These are phyloP conservation scores for Linderniella brevidens DNA, from an alignment of 257 asterid genomes.

Conservation along the genomic window DNA sequence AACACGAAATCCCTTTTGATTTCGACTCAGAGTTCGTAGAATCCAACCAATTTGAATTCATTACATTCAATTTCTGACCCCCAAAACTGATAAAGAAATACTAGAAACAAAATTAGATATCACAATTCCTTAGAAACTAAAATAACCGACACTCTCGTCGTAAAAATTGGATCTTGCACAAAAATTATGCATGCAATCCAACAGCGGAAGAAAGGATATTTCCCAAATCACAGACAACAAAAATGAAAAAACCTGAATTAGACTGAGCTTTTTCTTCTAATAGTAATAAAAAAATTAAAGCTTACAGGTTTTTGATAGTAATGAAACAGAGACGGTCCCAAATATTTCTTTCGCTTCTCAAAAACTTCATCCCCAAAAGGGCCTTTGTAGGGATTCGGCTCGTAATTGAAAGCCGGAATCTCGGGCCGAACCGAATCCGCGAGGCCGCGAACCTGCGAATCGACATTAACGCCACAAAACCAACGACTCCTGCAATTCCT, in stretches of 20 bases:
- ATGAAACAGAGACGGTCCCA: slow-evolving; percentile 82
- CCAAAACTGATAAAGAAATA: too few relatives aligned
- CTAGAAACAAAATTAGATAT: too few relatives aligned
- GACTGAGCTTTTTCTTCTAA: background rate
- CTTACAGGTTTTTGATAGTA: slow-evolving; percentile 83
- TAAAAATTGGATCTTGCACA: too few relatives aligned
- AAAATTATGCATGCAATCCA: too few relatives aligned
- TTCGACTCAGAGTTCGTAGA: too few relatives aligned
- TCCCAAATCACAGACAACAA: background rate
- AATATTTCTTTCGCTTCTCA: slow-evolving; percentile 52
- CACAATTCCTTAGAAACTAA: too few relatives aligned
- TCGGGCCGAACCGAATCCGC: slow-evolving; percentile 33
- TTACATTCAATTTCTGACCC: too few relatives aligned
- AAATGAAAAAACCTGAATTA: background rate
- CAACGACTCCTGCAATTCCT: background rate
- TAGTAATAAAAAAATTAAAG: background rate
- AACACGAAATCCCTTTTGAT: too few relatives aligned
- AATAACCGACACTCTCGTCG: too few relatives aligned
- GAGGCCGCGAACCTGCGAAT: slow-evolving; percentile 13
- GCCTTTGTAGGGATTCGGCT: slow-evolving; percentile 63
- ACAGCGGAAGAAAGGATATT: too few relatives aligned
- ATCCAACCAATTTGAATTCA: too few relatives aligned
- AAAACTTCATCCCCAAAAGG: slow-evolving; percentile 64
- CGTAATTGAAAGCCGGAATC: slow-evolving; percentile 58
- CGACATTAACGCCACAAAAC: too few relatives aligned